phyloP scores from a whole-genome alignment of 2,329 filamentous ascomycete genomes.

The Penicillium sp. region DNA sequence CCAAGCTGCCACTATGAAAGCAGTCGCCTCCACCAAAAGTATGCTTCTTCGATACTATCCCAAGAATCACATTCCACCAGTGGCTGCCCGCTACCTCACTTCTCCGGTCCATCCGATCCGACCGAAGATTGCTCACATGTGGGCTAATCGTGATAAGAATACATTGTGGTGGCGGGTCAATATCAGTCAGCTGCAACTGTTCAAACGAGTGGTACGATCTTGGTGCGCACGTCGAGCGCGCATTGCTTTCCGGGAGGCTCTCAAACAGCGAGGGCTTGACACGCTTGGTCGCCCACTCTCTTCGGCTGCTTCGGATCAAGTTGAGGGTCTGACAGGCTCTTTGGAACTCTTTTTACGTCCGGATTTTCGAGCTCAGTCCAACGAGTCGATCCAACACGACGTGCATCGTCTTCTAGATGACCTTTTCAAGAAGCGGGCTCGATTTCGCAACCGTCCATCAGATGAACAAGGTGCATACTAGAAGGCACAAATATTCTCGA shows the following conservation, averaged over 20 bases:
- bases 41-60: slow-evolving; percentile 24
- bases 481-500: too few species aligned
- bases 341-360: slow-evolving; percentile 28
- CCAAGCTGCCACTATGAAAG: slow-evolving; percentile 15
- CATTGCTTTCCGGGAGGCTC: slow-evolving; percentile 42
- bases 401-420: slow-evolving; percentile 8
- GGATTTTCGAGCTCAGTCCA: slow-evolving; percentile 16
- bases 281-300: slow-evolving; percentile 19
- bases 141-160: slow-evolving; percentile 35
- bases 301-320: background rate
- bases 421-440: slow-evolving; percentile 9
- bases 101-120: slow-evolving; percentile 31
- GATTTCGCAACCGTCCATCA: background rate
- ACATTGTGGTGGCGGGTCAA: slow-evolving; percentile 47
- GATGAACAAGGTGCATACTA: too few species aligned
- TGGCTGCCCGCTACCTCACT: slow-evolving; percentile 30
- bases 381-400: slow-evolving; percentile 23
- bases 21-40: slow-evolving; percentile 12
- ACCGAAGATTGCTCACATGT: slow-evolving; percentile 36
- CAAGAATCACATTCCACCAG: slow-evolving; percentile 20
- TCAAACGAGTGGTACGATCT: slow-evolving; percentile 46
- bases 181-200: slow-evolving; percentile 22
- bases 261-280: slow-evolving; percentile 45
- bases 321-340: slow-evolving; percentile 32
- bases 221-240: slow-evolving; percentile 42